A percentile compares a stretch with the other conserved stretches of the same genome.
Conservation (phyloP, 148 eudicot genomes). For the Chenopodium quinoa region DNA sequence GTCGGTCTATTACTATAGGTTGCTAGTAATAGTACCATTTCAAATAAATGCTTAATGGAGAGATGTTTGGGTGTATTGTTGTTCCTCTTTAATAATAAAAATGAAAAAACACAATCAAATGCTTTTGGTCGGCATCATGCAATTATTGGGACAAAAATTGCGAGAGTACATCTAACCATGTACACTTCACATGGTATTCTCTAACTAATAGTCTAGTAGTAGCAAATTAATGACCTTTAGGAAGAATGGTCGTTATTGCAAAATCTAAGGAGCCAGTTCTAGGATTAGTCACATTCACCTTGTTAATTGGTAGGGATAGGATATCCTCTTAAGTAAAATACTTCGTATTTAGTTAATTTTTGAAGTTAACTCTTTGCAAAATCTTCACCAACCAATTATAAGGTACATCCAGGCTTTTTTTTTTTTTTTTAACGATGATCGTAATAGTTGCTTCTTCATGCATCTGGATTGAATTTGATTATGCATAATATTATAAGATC, state of each 20-base stretch:
- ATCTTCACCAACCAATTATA: background rate
- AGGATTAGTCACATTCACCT: constrained; percentile 18
- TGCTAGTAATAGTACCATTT: background rate
- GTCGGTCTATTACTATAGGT: no score
- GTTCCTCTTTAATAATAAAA: constrained; percentile 1
- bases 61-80: background rate
- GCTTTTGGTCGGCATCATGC: constrained; percentile 26
- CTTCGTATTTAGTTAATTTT: background rate
- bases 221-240: constrained; percentile 15
- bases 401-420: no score
- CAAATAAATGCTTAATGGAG: background rate
- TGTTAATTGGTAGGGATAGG: background rate
- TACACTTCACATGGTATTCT: constrained; percentile 21
- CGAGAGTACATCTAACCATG: constrained; percentile 13
- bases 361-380: background rate
- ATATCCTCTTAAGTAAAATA: background rate
- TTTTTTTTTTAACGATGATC: no score
- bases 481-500: no score
- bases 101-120: constrained; percentile 9
- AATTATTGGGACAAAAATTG: constrained; percentile 19
- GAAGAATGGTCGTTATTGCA: constrained; percentile 15
- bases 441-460: no score
- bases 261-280: constrained; percentile 21
- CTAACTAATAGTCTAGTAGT: background rate
- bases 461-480: no score